A percentile compares a stretch with the other conserved stretches of the same genome.
phyloP scores from a whole-genome alignment of 805 yeast genomes.

The Kockiozyma suomiensis region DNA sequence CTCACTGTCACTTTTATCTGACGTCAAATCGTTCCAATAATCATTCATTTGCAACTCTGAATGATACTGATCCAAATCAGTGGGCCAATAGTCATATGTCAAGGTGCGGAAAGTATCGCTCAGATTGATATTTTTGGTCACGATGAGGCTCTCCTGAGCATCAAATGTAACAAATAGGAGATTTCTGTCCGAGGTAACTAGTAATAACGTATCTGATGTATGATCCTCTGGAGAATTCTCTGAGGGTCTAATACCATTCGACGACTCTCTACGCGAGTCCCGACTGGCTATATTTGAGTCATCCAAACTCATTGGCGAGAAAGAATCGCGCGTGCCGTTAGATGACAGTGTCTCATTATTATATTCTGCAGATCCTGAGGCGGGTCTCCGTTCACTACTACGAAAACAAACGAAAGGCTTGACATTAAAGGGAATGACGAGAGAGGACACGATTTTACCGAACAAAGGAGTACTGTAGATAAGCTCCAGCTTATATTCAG shows the following conservation, averaged over 20 bases:
- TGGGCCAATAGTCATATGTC: background rate
- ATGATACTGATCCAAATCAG: background rate
- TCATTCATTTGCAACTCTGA: background rate
- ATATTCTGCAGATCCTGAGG: background rate
- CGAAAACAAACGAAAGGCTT: background rate
- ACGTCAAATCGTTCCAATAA: background rate
- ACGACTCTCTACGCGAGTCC: background rate
- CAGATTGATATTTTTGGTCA: constrained; percentile 11
- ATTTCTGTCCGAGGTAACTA: constrained; percentile 19
- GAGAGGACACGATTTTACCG: constrained; percentile 13
- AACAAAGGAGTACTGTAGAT: constrained; percentile 2
- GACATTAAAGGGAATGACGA: constrained; percentile 15
- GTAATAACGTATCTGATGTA: constrained; percentile 17
- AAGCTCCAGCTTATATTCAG: constrained; percentile 9
- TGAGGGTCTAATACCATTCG: background rate
- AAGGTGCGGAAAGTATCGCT: background rate
- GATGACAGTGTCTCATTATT: background rate
- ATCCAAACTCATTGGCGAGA: constrained; percentile 7
- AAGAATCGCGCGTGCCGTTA: background rate
- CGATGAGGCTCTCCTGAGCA: constrained; percentile 6
- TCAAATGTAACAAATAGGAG: constrained; percentile 17
- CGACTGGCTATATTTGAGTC: background rate
- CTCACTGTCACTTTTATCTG: background rate
- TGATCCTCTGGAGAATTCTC: background rate
- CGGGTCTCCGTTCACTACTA: background rate